Percentiles rank a stretch among this genome's conserved stretches.
Conservation (phyloP, 2,329 filamentous ascomycete genomes). For the Rachicladosporium sp. region DNA sequence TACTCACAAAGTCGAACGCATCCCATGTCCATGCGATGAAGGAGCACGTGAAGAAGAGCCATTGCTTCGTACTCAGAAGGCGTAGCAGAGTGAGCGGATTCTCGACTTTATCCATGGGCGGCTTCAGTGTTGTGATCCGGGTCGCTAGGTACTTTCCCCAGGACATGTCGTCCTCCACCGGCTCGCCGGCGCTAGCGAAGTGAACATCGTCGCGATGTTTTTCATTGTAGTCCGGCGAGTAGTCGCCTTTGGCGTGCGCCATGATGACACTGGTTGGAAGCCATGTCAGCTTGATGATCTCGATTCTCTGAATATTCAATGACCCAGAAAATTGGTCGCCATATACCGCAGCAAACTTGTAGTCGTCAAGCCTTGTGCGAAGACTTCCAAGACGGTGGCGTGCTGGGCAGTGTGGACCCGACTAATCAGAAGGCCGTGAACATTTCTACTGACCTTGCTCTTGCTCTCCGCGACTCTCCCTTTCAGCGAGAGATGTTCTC, state of each 20-base stretch:
- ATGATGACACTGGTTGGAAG: conserved; percentile 1
- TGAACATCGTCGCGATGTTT: conserved; percentile 10
- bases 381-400: too few species aligned
- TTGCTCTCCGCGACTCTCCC: too few species aligned
- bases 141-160: conserved; percentile 40
- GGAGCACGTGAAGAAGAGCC: conserved; percentile 43
- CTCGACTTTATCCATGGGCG: conserved; percentile 41
- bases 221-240: conserved; percentile 6
- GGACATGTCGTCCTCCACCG: conserved; percentile 22
- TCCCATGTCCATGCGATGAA: conserved; percentile 40
- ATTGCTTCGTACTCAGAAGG: conserved; percentile 43
- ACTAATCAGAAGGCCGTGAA: too few species aligned
- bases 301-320: too few species aligned
- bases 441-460: too few species aligned
- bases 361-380: too few species aligned
- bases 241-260: conserved; percentile 7
- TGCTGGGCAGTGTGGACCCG: too few species aligned
- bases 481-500: too few species aligned
- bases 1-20: conserved; percentile 1
- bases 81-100: conserved; percentile 42
- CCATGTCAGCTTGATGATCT: too few species aligned
- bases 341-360: too few species aligned
- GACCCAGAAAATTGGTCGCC: too few species aligned
- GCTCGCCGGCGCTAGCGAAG: conserved; percentile 10
- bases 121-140: conserved; percentile 41